These are phyloP conservation scores for Alternaria conjuncta DNA, from an alignment of 2,329 filamentous ascomycete genomes.

Conservation along the genomic window DNA sequence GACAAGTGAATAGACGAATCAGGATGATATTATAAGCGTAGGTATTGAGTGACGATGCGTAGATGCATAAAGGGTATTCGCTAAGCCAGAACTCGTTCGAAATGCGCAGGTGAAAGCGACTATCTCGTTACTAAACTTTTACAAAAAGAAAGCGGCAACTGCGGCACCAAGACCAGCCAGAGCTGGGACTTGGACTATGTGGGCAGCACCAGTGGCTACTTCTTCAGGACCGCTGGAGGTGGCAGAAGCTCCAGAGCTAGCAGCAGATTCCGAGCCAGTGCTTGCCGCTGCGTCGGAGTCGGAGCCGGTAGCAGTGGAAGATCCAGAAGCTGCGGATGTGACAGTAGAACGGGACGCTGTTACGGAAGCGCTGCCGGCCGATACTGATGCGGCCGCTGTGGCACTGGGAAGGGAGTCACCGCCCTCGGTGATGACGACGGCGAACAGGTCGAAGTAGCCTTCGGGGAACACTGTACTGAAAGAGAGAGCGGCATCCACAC, in stretches of 20 bases:
- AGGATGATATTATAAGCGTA: not conserved
- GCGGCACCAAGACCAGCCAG: slow-evolving; percentile 39
- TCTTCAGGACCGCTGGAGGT: not conserved
- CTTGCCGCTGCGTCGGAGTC: not conserved
- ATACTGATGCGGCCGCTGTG: slow-evolving; percentile 26
- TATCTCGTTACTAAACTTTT: not conserved
- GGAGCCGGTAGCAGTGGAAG: not conserved
- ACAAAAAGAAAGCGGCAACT: slow-evolving; percentile 32
- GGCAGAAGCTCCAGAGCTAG: slow-evolving; percentile 2
- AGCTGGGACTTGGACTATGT: slow-evolving; percentile 27
- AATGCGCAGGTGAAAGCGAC: not conserved
- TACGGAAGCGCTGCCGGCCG: slow-evolving; percentile 15
- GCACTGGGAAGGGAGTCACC: slow-evolving; percentile 31
- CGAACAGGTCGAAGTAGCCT: slow-evolving; percentile 22
- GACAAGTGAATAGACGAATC: too few relatives aligned
- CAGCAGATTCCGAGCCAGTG: not conserved
- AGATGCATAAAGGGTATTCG: not conserved
- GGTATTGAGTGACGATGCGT: not conserved
- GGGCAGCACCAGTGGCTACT: slow-evolving; percentile 8
- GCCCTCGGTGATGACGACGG: slow-evolving; percentile 38
- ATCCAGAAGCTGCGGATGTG: not conserved
- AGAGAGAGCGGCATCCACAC: not conserved
- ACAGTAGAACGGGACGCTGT: slow-evolving; percentile 4
- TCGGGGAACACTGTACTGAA: slow-evolving; percentile 4
- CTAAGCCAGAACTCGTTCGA: not conserved